Evolutionary conservation across 352 stramenopile species (phyloP).

Genomic region (Phytophthora boehmeriae): DNA sequence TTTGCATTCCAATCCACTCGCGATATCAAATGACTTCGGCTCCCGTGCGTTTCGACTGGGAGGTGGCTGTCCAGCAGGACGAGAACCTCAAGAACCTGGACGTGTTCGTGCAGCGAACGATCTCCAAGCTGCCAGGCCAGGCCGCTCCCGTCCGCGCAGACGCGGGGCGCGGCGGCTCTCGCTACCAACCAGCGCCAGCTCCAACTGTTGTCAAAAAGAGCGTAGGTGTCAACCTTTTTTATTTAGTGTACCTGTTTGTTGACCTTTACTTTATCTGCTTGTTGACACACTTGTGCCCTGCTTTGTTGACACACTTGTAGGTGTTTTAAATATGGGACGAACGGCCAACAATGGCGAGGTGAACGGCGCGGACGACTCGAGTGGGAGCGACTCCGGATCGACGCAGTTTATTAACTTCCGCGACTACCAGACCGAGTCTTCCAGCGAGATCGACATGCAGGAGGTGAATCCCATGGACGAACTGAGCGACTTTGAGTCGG

Average conservation of each 20-base stretch:
- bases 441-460: constrained; percentile 47
- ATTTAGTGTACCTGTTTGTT: neutral
- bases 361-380: neutral
- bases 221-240: constrained; percentile 5
- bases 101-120: constrained; percentile 22
- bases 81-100: constrained; percentile 30
- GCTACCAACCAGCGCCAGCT: constrained; percentile 20
- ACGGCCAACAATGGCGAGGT: neutral
- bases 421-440: constrained; percentile 52
- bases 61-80: constrained; percentile 35
- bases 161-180: constrained; percentile 9
- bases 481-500: constrained; percentile 61
- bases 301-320: too few relatives aligned
- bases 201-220: constrained; percentile 22
- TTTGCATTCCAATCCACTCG: too few relatives aligned
- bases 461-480: constrained; percentile 74
- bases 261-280: neutral
- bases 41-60: constrained; percentile 33
- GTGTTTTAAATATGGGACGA: too few relatives aligned
- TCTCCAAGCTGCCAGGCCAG: constrained; percentile 27
- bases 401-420: constrained; percentile 33
- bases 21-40: too few relatives aligned
- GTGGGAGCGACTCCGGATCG: neutral
- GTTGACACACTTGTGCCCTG: neutral
- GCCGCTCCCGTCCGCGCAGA: neutral